Evolutionary conservation across 148 eudicot genomes (phyloP), one percentile per base, ranked within the genome.

Genomic region (Diospyros kaki): DNA sequence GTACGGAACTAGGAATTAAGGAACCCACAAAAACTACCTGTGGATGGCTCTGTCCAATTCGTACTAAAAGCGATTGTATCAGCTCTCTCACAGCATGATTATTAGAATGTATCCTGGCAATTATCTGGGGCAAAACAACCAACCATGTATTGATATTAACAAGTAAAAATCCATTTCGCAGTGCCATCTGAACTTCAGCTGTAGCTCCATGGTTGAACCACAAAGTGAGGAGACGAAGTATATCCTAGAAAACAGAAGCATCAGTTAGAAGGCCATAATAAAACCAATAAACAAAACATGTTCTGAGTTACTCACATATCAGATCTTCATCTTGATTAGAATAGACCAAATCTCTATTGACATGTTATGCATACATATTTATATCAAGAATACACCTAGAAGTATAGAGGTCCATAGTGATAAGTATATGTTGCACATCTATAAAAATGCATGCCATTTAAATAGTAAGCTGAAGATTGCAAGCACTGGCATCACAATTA

Each of bases 121-220:
- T 96, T 64, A 93, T 93, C 81, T 96, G 98, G 72, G 99, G 99
- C 72, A 96, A 86, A 80, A 96, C 99, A 82, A 86, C 99, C 82
- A 93, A 87, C 99, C 99, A 96, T 17, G 99, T 96, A 81, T 96
- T 89, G 80, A 96, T 96, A 82, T 89, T 96, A 66, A 96, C 98
- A 79, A 85, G 92, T 39, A 86, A 77, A 87, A 96, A 96, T 77
- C 99, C 98, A 73, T 63, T 89, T 59, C 89, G 89, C 40, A 96
- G 82, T 78, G 99, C 99, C 81, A 45, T 79, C 78, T 96, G 99
- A 83, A 96, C 99, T 77, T 96, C 99, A 38, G 84, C 74, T 15
- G 96, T 93, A 79, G 98, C 83, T 74, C 99, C 99, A 76, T 96
- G 97, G 89, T 96, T 96, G 85, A 93, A 96, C 99, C 98, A 96